A percentile compares a stretch with the other conserved stretches of the same genome.
phyloP scores from a whole-genome alignment of 495 filamentous ascomycete genomes.

The Neurospora sp. region DNA sequence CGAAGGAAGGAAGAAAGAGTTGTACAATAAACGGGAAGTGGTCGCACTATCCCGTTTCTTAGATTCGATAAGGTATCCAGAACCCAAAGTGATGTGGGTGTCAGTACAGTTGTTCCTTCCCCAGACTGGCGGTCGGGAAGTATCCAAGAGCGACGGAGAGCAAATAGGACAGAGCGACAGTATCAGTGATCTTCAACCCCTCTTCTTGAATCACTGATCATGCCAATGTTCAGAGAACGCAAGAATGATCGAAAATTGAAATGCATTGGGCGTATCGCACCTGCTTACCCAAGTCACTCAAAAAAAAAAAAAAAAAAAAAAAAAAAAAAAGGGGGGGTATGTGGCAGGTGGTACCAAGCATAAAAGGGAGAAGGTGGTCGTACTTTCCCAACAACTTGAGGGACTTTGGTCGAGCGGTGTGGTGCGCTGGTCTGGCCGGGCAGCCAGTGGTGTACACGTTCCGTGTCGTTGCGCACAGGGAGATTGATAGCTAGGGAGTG shows the following conservation, averaged over 20 bases:
- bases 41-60: not conserved
- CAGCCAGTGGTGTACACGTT: not conserved
- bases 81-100: not conserved
- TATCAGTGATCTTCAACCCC: not conserved
- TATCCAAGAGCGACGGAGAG: not conserved
- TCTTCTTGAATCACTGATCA: too few species aligned
- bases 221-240: too few species aligned
- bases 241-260: too few species aligned
- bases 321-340: too few species aligned
- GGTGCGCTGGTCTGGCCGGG: not conserved
- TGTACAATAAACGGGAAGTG: not conserved
- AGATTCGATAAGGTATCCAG: not conserved
- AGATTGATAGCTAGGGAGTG: not conserved
- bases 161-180: not conserved
- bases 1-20: not conserved
- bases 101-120: not conserved
- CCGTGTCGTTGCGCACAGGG: not conserved
- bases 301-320: too few species aligned
- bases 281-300: not conserved
- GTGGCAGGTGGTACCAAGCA: not conserved
- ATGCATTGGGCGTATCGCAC: too few species aligned
- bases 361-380: not conserved
- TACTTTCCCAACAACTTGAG: not conserved
- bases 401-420: not conserved
- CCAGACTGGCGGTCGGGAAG: not conserved